Conservation (phyloP, 148 eudicot species). For the Pouteria glomerata region DNA sequence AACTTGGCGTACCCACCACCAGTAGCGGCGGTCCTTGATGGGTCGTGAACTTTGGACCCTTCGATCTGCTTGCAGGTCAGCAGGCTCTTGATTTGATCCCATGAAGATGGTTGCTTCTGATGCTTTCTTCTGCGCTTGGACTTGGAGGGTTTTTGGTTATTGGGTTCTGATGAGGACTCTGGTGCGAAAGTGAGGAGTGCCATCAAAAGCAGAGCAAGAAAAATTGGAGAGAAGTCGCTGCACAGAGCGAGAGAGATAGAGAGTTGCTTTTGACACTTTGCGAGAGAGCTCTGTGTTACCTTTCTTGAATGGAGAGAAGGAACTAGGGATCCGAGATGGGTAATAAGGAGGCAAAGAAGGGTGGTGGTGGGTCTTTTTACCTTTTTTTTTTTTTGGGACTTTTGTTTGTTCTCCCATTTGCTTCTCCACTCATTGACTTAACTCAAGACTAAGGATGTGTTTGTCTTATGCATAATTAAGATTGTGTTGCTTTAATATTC, state of each 20-base stretch:
- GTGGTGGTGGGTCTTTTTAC: conserved; percentile 8
- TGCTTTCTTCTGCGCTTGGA: conserved; percentile 1
- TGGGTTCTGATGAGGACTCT: conserved; percentile 17
- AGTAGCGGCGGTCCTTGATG: conserved; percentile 21
- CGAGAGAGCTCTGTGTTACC: neutral
- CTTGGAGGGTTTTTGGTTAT: conserved; percentile 16
- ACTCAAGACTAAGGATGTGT: too few relatives aligned
- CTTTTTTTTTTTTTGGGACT: too few relatives aligned
- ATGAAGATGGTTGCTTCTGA: conserved; percentile 45
- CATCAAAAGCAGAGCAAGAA: conserved; percentile 31
- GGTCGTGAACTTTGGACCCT: conserved; percentile 50
- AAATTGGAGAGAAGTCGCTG: neutral
- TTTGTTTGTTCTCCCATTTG: neutral
- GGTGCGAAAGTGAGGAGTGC: conserved; percentile 35
- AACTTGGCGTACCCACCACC: conserved; percentile 16
- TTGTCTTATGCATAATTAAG: too few relatives aligned
- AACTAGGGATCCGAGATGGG: conserved; percentile 9
- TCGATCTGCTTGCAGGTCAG: conserved; percentile 68
- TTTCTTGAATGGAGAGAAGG: conserved; percentile 14
- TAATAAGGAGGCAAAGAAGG: neutral
- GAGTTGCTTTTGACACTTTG: neutral
- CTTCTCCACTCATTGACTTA: neutral
- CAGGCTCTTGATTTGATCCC: conserved; percentile 84
- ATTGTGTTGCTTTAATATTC: too few relatives aligned
- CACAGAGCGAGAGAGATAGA: conserved; percentile 11